Evolutionary conservation across 2,329 filamentous ascomycete species (phyloP).

Genomic region (Thelonectria discophora): DNA sequence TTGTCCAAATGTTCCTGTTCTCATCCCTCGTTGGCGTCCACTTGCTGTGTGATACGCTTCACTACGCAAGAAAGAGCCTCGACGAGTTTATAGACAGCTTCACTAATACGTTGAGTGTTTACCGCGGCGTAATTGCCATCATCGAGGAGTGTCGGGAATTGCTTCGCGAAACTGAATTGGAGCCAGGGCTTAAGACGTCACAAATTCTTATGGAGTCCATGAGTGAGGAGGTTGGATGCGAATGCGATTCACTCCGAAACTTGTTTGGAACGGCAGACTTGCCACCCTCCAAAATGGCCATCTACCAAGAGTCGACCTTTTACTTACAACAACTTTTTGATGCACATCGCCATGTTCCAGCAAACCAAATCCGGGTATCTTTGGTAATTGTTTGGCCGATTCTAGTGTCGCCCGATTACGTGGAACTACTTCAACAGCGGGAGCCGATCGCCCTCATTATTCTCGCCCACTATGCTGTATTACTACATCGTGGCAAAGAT

Average conservation of each 20-base stretch:
- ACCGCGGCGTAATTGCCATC: conserved; percentile 24
- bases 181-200: conserved; percentile 2
- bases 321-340: background rate
- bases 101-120: conserved; percentile 23
- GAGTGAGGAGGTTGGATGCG: background rate
- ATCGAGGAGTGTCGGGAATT: conserved; percentile 9
- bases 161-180: conserved; percentile 11
- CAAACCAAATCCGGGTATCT: conserved; percentile 1
- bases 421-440: background rate
- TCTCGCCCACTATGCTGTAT: background rate
- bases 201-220: background rate
- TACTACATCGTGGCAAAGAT: conserved; percentile 4
- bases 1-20: conserved; percentile 28
- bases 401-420: conserved; percentile 14
- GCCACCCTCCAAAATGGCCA: background rate
- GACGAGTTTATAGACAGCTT: conserved; percentile 11
- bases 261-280: background rate
- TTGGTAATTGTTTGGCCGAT: conserved; percentile 33
- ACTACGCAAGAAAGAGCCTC: background rate
- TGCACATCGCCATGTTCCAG: background rate
- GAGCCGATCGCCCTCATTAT: conserved; percentile 14
- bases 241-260: background rate
- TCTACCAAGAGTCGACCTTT: background rate
- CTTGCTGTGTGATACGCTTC: conserved; percentile 22
- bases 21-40: conserved; percentile 23